Base-by-base conservation (phyloP, 1,284 basidiomycete species). In the Fomitiporia mediterranea region DNA sequence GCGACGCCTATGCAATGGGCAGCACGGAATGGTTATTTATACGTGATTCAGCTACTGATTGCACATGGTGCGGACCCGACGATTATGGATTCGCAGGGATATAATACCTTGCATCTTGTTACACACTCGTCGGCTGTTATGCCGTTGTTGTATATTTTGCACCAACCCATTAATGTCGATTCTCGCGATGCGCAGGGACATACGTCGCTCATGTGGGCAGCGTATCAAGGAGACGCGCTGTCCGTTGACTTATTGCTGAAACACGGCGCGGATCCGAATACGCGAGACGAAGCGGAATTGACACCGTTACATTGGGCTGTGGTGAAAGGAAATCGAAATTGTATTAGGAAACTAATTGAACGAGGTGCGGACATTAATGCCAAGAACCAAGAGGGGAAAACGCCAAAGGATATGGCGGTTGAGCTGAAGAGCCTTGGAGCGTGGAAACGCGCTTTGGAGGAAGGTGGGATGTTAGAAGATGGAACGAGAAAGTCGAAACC, bases 1-100 rank as follows among this genome's bases (percentile, higher is more conserved):
- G 96, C 95, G 0, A 97, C 94, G 1, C 94, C 97, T 0, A 78
- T 99, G 74, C 96, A 98, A 70, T 99, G 97, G 97, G 95, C 96
- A 0, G 94, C 96, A 1, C 82, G 94, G 50, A 96, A 94, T 65
- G 97, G 96, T 3, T 95, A 97, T 72, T 82, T 98, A 64, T 96
- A 97, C 65, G 81, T 98, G 57, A 89, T 98, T 34, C 93, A 98
- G 63, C 79, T 98, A 21, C 82, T 99, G 61, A 81, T 98, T 62
- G 76, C 84, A 0, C 82, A 94, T 69, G 89, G 88, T 58, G 95
- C 96, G 38, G 95, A 99, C 74, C 96, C 96, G 0, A 91, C 84
- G 56, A 86, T 98, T 56, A 69, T 79, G 57, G 97, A 99, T 71
- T 84, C 89, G 0, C 97, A 99, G 70, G 95, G 95, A 3, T 99